Conservation (phyloP, 192 early-diverging fungal genomes). For the Rhizophlyctis rosea region DNA sequence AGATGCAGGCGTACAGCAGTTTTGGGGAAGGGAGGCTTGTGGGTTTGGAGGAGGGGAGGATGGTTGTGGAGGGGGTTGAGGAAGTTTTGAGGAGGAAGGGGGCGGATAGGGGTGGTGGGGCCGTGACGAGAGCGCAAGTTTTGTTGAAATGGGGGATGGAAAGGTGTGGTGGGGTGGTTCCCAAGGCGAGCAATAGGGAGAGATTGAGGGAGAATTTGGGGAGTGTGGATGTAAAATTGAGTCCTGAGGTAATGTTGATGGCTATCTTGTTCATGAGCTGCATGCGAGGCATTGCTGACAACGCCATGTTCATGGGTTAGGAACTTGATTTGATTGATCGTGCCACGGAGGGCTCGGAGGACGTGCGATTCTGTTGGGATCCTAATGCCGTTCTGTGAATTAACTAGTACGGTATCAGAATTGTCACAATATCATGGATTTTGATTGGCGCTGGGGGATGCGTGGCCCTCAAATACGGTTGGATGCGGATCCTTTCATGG, state of each 20-base stretch:
- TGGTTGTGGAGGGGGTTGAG: neutral
- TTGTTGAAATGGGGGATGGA: constrained; percentile 36
- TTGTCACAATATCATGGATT: too few species aligned
- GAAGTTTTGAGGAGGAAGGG: neutral
- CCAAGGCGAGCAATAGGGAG: constrained; percentile 26
- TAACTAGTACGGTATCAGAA: too few species aligned
- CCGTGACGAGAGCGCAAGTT: constrained; percentile 36
- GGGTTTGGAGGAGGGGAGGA: neutral
- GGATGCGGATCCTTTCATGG: too few species aligned
- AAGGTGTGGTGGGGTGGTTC: constrained; percentile 12
- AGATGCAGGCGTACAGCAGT: constrained; percentile 33
- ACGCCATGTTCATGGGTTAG: too few species aligned
- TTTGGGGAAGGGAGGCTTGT: constrained; percentile 40
- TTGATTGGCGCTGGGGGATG: too few species aligned
- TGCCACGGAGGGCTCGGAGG: neutral
- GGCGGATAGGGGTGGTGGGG: neutral
- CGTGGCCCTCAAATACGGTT: too few species aligned
- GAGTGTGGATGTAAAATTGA: constrained; percentile 7
- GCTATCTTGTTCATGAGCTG: neutral
- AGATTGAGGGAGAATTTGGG: constrained; percentile 41
- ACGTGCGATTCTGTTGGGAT: constrained; percentile 41
- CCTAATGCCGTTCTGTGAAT: too few species aligned
- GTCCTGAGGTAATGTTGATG: neutral
- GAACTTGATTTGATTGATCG: constrained; percentile 26
- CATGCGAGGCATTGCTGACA: neutral